Conservation (phyloP, 78 protist species). For the Chrysochromulina tobinii region DNA sequence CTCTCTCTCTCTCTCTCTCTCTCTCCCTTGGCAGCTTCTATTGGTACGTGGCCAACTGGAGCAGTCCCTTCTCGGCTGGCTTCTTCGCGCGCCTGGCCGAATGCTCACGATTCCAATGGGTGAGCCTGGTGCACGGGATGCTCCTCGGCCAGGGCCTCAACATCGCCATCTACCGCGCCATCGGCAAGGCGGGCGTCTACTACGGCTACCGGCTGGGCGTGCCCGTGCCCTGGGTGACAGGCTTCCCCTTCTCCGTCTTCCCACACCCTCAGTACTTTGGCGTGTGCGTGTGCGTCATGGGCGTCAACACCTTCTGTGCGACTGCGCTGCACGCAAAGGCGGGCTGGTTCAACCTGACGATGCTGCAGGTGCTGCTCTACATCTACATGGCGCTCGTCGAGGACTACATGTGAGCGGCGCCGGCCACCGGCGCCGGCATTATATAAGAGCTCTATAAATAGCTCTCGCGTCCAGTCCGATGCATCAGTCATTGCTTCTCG, state of each 20-base stretch:
- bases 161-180: conserved; percentile 16
- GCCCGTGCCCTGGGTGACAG: neutral
- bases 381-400: neutral
- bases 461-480: too few species aligned
- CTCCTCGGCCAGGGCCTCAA: neutral
- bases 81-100: too few species aligned
- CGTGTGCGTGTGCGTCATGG: neutral
- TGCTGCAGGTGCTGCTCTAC: neutral
- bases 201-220: neutral
- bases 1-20: too few species aligned
- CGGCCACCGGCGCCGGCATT: too few species aligned
- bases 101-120: too few species aligned
- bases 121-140: too few species aligned
- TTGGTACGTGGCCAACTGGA: neutral
- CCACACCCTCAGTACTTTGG: neutral
- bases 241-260: conserved; percentile 11
- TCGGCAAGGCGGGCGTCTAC: conserved; percentile 10
- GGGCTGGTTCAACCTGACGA: conserved; percentile 1
- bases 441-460: too few species aligned
- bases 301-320: neutral
- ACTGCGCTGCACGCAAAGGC: neutral
- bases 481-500: too few species aligned
- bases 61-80: too few species aligned
- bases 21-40: too few species aligned
- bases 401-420: neutral